Base-by-base conservation (phyloP, 2,329 filamentous ascomycete genomes). In the Trichoderma sp. region DNA sequence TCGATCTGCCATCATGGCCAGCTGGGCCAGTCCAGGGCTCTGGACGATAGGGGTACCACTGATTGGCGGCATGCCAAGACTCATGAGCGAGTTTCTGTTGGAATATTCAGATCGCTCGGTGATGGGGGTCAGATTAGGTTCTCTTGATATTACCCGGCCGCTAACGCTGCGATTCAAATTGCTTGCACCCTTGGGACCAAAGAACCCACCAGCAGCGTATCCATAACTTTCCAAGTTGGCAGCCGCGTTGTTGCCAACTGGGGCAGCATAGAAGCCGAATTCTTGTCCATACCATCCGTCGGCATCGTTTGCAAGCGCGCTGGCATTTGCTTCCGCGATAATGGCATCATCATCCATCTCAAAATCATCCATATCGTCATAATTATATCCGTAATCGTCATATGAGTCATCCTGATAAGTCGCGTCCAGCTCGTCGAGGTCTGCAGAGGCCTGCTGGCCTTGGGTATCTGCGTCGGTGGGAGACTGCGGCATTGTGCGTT, bases 21-120 rank as follows among this genome's bases (percentile, higher is more conserved):
- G 82, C 77, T 97, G 92, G 0, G 92, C 91, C 29, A 97, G 83
- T 0, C 91, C 91, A 0, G 93, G 91, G 72, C 90, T 93, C 37
- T 89, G 84, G 2, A 93, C 75, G 3, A 71, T 70, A 0, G 80
- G 79, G 52, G 82, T 87, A 11, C 76, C 77, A 69, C 76, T 75
- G 35, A 79, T 75, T 4, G 77, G 74, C 13, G 79, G 77, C 70
- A 82, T 79, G 33, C 80, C 81, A 71, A 95, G 82, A 70, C 91
- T 93, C 82, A 96, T 92, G 70, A 97, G 88, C 0, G 92, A 96
- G 77, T 97, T 98, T 56, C 96, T 89, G 70, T 96, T 97, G 53
- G 93, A 97, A 83, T 97, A 97, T 80, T 99, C 96, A 70, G 93
- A 97, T 14, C 94, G 88, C 78, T 98, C 96, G 0, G 95, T 98